These are phyloP conservation scores for Aspergillus fumigatus DNA, from an alignment of 2,329 filamentous ascomycete genomes.

Conservation along the genomic window DNA sequence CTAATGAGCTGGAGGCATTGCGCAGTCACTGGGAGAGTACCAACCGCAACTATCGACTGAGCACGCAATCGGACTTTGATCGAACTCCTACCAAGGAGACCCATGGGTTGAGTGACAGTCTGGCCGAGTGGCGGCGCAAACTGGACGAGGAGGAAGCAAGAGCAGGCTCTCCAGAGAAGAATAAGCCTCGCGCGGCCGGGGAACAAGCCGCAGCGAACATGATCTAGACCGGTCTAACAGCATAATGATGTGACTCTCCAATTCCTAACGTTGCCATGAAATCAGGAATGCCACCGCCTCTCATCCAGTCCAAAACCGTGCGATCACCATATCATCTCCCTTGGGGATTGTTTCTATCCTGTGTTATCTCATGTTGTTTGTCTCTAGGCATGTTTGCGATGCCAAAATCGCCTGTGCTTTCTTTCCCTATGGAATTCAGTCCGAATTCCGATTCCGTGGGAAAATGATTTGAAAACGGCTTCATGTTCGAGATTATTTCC, in stretches of 20 bases:
- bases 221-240: constrained; percentile 24
- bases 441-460: neutral
- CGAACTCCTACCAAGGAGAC: constrained; percentile 46
- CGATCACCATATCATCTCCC: neutral
- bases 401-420: neutral
- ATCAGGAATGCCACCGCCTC: constrained; percentile 1
- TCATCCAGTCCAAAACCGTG: neutral
- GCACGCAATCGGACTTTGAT: constrained; percentile 86
- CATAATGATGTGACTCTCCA: constrained; percentile 16
- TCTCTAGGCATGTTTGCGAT: neutral
- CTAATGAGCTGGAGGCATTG: constrained; percentile 85
- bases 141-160: constrained; percentile 57
- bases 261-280: constrained; percentile 22
- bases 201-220: constrained; percentile 27
- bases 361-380: neutral
- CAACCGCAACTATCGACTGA: constrained; percentile 90
- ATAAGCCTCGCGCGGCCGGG: constrained; percentile 19
- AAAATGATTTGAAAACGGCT: neutral
- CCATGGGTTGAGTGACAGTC: constrained; percentile 58
- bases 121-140: constrained; percentile 76
- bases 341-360: neutral
- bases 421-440: neutral
- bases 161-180: constrained; percentile 24
- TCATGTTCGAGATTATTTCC: constrained; percentile 4
- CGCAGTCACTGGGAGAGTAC: constrained; percentile 92